These are phyloP conservation scores for Lactarius evosmus DNA, from an alignment of 768 basidiomycete species.

Conservation along the genomic window DNA sequence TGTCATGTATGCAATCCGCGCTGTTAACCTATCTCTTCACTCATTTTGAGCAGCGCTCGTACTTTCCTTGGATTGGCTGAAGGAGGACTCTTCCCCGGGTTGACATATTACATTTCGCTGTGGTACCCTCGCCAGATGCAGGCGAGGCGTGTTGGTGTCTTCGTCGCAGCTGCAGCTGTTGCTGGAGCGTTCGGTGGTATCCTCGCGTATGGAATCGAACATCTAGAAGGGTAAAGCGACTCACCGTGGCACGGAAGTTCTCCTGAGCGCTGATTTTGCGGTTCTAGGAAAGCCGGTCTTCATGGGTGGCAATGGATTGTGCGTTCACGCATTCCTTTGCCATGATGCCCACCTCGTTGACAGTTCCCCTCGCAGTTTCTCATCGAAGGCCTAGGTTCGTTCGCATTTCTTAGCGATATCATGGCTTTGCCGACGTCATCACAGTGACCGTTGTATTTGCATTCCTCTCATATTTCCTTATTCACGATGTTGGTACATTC, in stretches of 20 bases:
- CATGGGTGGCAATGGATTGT: constrained; percentile 52
- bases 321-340: constrained; percentile 26
- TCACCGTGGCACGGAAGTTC: background rate
- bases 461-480: constrained; percentile 38
- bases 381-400: constrained; percentile 42
- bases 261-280: constrained; percentile 1
- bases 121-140: constrained; percentile 63
- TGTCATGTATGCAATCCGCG: constrained; percentile 33
- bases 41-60: constrained; percentile 34
- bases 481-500: constrained; percentile 38
- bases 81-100: constrained; percentile 41
- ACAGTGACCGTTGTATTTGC: constrained; percentile 39
- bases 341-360: background rate
- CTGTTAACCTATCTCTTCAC: background rate
- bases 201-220: constrained; percentile 45
- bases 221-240: constrained; percentile 42
- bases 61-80: constrained; percentile 48
- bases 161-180: constrained; percentile 59
- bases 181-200: constrained; percentile 51
- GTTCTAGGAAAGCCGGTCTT: constrained; percentile 31
- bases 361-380: constrained; percentile 37
- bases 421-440: background rate
- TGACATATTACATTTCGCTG: constrained; percentile 48
- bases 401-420: background rate
- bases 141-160: constrained; percentile 55